phyloP scores from a whole-genome alignment of 148 eudicot species.

The Mesembryanthemum crystallinum region DNA sequence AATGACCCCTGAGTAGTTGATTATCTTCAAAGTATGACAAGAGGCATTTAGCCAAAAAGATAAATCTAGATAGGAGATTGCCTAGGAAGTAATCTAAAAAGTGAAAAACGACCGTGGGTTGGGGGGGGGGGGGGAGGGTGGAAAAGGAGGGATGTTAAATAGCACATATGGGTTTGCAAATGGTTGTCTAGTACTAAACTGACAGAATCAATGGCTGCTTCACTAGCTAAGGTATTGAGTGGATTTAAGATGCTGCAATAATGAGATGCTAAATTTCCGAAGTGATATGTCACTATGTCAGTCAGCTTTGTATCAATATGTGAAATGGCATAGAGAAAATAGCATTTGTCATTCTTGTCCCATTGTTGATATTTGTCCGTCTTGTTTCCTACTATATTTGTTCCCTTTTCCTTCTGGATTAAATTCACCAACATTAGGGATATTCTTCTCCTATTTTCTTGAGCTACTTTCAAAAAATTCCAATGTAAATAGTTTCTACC shows the following conservation, averaged over 20 bases:
- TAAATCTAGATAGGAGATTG: neutral
- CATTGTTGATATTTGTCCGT: neutral
- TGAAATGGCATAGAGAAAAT: neutral
- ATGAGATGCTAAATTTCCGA: slow-evolving; percentile 5
- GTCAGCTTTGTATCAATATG: slow-evolving; percentile 4
- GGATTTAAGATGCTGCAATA: slow-evolving; percentile 1
- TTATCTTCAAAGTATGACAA: slow-evolving; percentile 9
- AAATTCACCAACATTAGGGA: neutral
- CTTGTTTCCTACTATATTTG: neutral
- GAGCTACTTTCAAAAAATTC: neutral
- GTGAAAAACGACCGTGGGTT: no score
- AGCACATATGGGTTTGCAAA: neutral
- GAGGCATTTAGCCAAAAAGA: slow-evolving; percentile 8
- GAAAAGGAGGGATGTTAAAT: neutral
- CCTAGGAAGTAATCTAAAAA: neutral
- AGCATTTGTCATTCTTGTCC: neutral
- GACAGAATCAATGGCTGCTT: neutral
- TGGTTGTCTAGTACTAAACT: neutral
- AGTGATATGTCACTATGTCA: neutral
- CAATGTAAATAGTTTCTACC: neutral
- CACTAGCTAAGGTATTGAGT: neutral
- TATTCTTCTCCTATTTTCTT: neutral
- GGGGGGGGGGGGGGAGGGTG: no score
- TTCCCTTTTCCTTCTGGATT: neutral
- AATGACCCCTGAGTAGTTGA: neutral